Percentiles rank a stretch among this genome's conserved stretches.
phyloP scores from a whole-genome alignment of 1,139 yeast species.

The Starmera stellimalicola region DNA sequence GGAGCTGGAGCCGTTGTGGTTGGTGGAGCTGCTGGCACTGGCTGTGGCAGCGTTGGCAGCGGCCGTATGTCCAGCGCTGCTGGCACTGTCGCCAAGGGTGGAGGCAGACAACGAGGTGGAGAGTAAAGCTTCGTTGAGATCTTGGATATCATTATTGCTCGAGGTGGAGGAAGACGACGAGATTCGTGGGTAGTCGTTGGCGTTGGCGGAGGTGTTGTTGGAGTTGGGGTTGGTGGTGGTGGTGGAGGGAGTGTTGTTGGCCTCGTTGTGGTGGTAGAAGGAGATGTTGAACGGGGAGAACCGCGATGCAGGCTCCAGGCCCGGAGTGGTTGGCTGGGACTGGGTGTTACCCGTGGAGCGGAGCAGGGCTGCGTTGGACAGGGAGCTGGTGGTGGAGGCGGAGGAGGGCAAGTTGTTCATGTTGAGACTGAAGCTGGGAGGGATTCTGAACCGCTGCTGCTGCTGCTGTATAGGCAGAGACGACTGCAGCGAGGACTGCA shows the following conservation, averaged over 20 bases:
- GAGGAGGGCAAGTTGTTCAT: conserved; percentile 4
- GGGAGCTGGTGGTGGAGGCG: conserved; percentile 5
- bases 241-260: conserved; percentile 2
- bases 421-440: conserved; percentile 20
- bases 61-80: conserved; percentile 16
- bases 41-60: no score
- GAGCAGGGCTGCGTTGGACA: conserved; percentile 19
- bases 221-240: conserved; percentile 11
- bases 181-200: no score
- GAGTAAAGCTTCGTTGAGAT: no score
- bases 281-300: conserved; percentile 10
- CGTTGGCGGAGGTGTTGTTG: conserved; percentile 5
- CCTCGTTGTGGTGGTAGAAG: conserved; percentile 4
- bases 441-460: conserved; percentile 14
- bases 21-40: no score
- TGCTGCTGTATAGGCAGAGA: conserved; percentile 1
- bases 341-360: conserved; percentile 10
- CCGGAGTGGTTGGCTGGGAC: conserved; percentile 25
- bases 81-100: conserved; percentile 14
- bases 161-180: conserved; percentile 3
- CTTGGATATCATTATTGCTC: no score
- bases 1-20: no score
- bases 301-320: conserved; percentile 18
- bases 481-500: no score
- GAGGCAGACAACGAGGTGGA: no score